Conservation (phyloP, 2,329 filamentous ascomycete genomes). For the Microcyclospora tardicrescens region DNA sequence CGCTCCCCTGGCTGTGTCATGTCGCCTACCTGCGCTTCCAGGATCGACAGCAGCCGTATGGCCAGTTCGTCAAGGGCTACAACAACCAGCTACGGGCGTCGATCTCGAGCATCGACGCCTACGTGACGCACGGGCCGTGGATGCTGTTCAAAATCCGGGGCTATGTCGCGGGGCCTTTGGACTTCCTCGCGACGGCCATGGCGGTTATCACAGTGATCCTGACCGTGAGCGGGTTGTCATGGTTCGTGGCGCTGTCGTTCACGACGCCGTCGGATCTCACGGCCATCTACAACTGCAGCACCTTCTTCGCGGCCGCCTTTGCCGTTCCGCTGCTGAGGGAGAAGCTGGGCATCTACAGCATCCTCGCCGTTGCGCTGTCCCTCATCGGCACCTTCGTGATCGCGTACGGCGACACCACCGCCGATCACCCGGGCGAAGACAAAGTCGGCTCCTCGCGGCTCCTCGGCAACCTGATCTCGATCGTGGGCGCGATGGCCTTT, state of each 20-base stretch:
- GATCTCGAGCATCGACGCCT: slow-evolving; percentile 19
- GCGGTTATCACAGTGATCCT: slow-evolving; percentile 18
- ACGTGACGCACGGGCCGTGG: slow-evolving; percentile 13
- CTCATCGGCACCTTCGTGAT: slow-evolving; percentile 20
- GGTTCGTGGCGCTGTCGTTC: slow-evolving; percentile 19
- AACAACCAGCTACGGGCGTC: slow-evolving; percentile 18
- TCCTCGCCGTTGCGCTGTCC: slow-evolving; percentile 19
- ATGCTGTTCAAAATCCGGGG: slow-evolving; percentile 14
- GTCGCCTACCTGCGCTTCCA: slow-evolving; percentile 14
- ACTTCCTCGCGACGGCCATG: slow-evolving; percentile 19
- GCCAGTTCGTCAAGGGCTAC: slow-evolving; percentile 18
- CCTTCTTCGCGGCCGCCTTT: slow-evolving; percentile 23
- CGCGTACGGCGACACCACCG: slow-evolving; percentile 21
- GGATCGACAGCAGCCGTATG: slow-evolving; percentile 11
- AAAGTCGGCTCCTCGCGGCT: slow-evolving; percentile 16
- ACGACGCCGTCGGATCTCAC: slow-evolving; percentile 23
- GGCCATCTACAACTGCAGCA: slow-evolving; percentile 24
- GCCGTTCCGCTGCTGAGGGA: slow-evolving; percentile 19
- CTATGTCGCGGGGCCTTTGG: slow-evolving; percentile 15
- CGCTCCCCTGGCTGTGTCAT: slow-evolving; percentile 20
- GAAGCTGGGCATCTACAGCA: slow-evolving; percentile 14
- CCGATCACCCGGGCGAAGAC: slow-evolving; percentile 8
- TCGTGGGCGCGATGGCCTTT: slow-evolving; percentile 20
- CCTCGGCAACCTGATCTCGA: slow-evolving; percentile 20
- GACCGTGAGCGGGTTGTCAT: slow-evolving; percentile 18